These are phyloP conservation scores for Rubia tinctorum DNA, from an alignment of 305 asterid genomes.

Conservation along the genomic window DNA sequence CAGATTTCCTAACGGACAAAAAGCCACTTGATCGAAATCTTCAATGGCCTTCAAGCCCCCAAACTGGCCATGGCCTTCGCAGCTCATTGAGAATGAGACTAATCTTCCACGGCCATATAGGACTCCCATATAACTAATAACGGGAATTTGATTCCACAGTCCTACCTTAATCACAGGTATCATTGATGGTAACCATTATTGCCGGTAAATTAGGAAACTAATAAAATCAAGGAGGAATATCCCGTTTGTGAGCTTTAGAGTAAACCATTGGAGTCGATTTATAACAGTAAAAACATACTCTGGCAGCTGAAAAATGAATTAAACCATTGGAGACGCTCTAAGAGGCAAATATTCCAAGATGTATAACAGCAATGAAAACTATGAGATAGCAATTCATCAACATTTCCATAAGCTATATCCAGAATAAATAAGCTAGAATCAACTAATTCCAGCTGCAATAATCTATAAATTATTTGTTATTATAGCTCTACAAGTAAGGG, in stretches of 20 bases:
- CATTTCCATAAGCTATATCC: not conserved
- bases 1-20: not conserved
- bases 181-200: too few relatives aligned
- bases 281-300: too few relatives aligned
- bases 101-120: not conserved
- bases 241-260: too few relatives aligned
- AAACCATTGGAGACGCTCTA: too few relatives aligned
- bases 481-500: slow-evolving; percentile 3
- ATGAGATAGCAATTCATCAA: not conserved
- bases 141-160: not conserved
- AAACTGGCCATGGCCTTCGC: too few relatives aligned
- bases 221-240: too few relatives aligned
- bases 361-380: not conserved
- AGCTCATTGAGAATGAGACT: not conserved
- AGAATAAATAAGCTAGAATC: not conserved
- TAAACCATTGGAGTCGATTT: too few relatives aligned
- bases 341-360: not conserved
- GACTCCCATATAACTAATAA: too few relatives aligned
- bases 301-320: too few relatives aligned
- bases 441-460: not conserved
- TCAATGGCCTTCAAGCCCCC: too few relatives aligned
- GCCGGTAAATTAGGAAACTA: too few relatives aligned
- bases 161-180: not conserved
- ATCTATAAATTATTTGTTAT: not conserved
- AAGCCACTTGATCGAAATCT: too few relatives aligned